These are phyloP conservation scores for Zymoseptoria tritici DNA, from an alignment of 2,329 filamentous ascomycete species.

Conservation along the genomic window DNA sequence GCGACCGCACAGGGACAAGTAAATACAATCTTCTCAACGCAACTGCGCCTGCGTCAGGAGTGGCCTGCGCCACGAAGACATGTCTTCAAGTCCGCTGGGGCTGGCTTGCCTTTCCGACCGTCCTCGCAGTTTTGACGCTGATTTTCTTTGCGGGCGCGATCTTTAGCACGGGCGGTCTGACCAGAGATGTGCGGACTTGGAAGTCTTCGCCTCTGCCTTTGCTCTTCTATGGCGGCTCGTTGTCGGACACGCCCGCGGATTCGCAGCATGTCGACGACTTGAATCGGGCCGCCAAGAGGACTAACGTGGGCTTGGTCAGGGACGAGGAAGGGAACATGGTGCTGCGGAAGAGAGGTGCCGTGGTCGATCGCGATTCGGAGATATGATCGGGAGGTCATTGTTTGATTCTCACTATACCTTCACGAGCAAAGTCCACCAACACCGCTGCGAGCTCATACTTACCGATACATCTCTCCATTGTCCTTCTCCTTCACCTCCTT, in stretches of 20 bases:
- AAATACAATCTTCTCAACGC: not conserved
- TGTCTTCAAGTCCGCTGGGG: constrained; percentile 7
- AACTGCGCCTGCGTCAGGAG: not conserved
- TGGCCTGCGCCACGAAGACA: constrained; percentile 3
- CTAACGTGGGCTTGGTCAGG: not conserved
- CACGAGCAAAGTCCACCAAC: too few species aligned
- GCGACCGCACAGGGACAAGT: too few species aligned
- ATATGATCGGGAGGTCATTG: not conserved
- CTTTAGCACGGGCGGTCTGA: not conserved
- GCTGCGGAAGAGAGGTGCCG: not conserved
- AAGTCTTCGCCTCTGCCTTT: constrained; percentile 8
- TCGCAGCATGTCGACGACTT: constrained; percentile 5
- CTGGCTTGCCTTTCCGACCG: constrained; percentile 4
- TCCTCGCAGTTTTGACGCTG: constrained; percentile 4
- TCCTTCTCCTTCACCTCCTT: too few species aligned
- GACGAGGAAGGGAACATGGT: constrained; percentile 1
- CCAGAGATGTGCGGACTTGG: constrained; percentile 5
- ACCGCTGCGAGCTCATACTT: too few species aligned
- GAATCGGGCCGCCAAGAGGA: not conserved
- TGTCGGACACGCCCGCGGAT: not conserved
- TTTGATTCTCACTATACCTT: too few species aligned
- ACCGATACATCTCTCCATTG: too few species aligned
- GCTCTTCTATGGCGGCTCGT: constrained; percentile 3
- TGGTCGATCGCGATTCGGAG: not conserved
- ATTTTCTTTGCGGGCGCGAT: constrained; percentile 5